A percentile compares a stretch with the other conserved stretches of the same genome.
phyloP scores from a whole-genome alignment of 495 filamentous ascomycete species.

The Cercophora samala region DNA sequence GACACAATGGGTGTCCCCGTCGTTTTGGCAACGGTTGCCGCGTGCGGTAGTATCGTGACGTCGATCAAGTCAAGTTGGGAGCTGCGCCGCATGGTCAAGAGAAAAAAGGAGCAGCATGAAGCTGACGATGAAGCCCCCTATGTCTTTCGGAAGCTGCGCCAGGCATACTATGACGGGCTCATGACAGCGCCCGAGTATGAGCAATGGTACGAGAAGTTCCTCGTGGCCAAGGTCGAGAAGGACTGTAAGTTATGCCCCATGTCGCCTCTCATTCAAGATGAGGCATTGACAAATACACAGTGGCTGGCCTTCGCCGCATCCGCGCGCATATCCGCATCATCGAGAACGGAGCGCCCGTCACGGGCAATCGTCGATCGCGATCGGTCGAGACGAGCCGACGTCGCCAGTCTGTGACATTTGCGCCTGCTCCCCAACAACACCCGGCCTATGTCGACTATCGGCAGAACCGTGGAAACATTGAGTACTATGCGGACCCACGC shows the following conservation, averaged over 20 bases:
- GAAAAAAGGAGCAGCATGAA: slow-evolving; percentile 20
- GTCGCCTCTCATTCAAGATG: not conserved
- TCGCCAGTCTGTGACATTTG: slow-evolving; percentile 16
- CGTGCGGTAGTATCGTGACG: slow-evolving; percentile 27
- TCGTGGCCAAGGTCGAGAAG: slow-evolving; percentile 26
- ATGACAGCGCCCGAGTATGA: slow-evolving; percentile 20
- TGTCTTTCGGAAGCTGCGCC: slow-evolving; percentile 23
- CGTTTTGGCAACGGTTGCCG: slow-evolving; percentile 24
- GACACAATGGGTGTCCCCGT: slow-evolving; percentile 23
- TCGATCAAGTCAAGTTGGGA: slow-evolving; percentile 30
- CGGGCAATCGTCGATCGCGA: slow-evolving; percentile 14
- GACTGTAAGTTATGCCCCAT: slow-evolving; percentile 18
- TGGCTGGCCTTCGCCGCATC: slow-evolving; percentile 19
- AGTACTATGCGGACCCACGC: slow-evolving; percentile 15
- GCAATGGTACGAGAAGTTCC: slow-evolving; percentile 26
- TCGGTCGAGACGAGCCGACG: slow-evolving; percentile 11
- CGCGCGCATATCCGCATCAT: slow-evolving; percentile 23
- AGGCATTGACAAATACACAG: slow-evolving; percentile 11
- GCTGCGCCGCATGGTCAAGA: slow-evolving; percentile 27
- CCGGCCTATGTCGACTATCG: slow-evolving; percentile 6
- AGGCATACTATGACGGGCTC: slow-evolving; percentile 21
- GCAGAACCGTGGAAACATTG: slow-evolving; percentile 9
- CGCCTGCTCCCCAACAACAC: not conserved
- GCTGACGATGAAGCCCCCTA: slow-evolving; percentile 26
- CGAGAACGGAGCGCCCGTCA: slow-evolving; percentile 20